phyloP scores from a whole-genome alignment of 2,329 filamentous ascomycete genomes.

The Leptoxyphium fumago region DNA sequence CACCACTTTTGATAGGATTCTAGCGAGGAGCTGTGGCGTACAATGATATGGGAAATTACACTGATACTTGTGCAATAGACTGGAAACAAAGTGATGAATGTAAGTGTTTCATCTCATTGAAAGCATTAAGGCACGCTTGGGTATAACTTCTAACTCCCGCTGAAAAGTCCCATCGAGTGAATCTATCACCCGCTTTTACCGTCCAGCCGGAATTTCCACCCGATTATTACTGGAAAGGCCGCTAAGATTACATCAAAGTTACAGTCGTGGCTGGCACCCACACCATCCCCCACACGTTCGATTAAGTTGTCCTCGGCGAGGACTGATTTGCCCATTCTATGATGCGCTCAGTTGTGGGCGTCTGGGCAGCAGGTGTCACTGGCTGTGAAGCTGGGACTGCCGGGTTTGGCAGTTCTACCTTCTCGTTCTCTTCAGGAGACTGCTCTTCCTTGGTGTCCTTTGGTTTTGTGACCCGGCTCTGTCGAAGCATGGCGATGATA shows the following conservation, averaged over 20 bases:
- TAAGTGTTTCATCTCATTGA: not conserved
- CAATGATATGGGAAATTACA: slow-evolving; percentile 1
- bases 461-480: slow-evolving; percentile 2
- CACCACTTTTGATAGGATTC: not conserved
- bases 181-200: no score
- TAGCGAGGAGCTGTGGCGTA: slow-evolving; percentile 5
- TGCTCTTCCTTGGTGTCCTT: slow-evolving; percentile 1
- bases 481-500: slow-evolving; percentile 8
- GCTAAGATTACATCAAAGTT: no score
- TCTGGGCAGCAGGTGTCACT: not conserved
- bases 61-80: not conserved
- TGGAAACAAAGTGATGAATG: not conserved
- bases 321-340: slow-evolving; percentile 7
- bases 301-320: not conserved
- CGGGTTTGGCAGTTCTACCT: slow-evolving; percentile 2
- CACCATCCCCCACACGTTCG: no score
- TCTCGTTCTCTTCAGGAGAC: not conserved
- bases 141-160: not conserved
- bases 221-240: no score
- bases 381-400: not conserved
- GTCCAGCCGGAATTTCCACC: no score
- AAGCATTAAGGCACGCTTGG: not conserved
- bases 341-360: slow-evolving; percentile 11
- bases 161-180: not conserved
- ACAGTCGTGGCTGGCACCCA: no score